Base-by-base conservation (phyloP, 75 land plant genomes). In the Cryptomeria japonica region DNA sequence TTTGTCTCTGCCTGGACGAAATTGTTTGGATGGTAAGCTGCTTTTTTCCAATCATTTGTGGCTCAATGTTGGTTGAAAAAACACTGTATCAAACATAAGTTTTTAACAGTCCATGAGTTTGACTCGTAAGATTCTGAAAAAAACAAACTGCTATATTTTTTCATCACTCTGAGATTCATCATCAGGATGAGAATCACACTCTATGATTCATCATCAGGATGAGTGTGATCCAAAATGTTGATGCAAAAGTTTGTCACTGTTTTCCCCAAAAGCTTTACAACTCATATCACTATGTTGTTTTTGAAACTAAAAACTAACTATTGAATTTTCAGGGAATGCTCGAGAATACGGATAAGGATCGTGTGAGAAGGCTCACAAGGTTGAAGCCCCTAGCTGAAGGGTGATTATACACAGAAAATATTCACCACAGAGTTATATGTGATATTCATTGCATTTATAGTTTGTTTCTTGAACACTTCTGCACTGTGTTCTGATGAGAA, bases 301-400 rank as follows among this genome's bases (percentile, higher is more conserved):
- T 64, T 64, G 10, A 28, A 64, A 64, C n/a, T 58, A 0, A 58
- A 4, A 22, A 18, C 3, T 58, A 58, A 25, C 64, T 3, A 25
- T 64, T 64, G 70, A 64, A 64, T 25, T 84, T n/a, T 34, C 88
- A 98, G 96, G 99, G 99, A 18, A 82, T 91, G 87, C 87, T 98
- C 90, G 99, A 98, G 90, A 98, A 98, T 86, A 95, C 99, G 0
- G 99, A 98, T 53, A 98, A 97, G 87, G 99, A 97, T 84, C 93
- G 99, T 70, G 94, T 98, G 70, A 91, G 92, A 83, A 90, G 99
- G 87, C 95, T 98, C 16, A 90, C 93, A 38, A 90, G 96, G 87
- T 79, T 98, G 83, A 98, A 95, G 83, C 99, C 99, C 86, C 94
- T 96, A 25, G 94, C 93, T n/a, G 99, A 98, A 15, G 86, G 89